These are phyloP conservation scores for Trichosporon coremiiforme DNA, from an alignment of 1,284 basidiomycete species.

Conservation along the genomic window DNA sequence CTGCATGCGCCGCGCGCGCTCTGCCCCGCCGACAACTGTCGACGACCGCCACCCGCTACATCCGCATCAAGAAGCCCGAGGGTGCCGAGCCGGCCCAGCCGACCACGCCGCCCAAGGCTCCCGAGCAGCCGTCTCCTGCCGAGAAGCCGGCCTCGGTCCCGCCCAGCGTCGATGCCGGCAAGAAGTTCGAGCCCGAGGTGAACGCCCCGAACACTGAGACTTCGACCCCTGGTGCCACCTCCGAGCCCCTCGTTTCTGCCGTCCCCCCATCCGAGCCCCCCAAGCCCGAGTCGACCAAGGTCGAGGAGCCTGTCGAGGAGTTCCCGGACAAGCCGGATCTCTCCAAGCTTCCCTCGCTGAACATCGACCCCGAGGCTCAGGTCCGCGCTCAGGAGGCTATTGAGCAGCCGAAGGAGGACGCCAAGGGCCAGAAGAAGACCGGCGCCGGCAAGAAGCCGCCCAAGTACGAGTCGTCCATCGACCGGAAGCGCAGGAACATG, in stretches of 20 bases:
- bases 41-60: constrained; percentile 22
- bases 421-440: constrained; percentile 28
- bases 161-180: constrained; percentile 31
- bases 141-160: constrained; percentile 41
- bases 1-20: constrained; percentile 18
- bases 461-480: constrained; percentile 65
- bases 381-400: constrained; percentile 31
- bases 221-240: constrained; percentile 15
- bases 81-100: constrained; percentile 20
- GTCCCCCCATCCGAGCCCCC: constrained; percentile 33
- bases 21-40: constrained; percentile 11
- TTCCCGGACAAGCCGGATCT: constrained; percentile 41
- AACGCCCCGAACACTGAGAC: constrained; percentile 15
- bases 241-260: constrained; percentile 15
- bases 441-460: constrained; percentile 32
- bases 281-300: constrained; percentile 18
- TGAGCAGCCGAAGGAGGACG: constrained; percentile 36
- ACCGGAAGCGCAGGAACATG: constrained; percentile 65
- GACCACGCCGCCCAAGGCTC: constrained; percentile 9
- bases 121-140: constrained; percentile 37
- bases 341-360: constrained; percentile 54
- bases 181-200: constrained; percentile 39
- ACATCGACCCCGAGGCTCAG: constrained; percentile 52
- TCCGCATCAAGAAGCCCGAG: constrained; percentile 32
- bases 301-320: constrained; percentile 24